Evolutionary conservation across 352 stramenopile genomes (phyloP), one percentile per base, ranked within the genome.

Genomic region (Thraustotheca clavata): DNA sequence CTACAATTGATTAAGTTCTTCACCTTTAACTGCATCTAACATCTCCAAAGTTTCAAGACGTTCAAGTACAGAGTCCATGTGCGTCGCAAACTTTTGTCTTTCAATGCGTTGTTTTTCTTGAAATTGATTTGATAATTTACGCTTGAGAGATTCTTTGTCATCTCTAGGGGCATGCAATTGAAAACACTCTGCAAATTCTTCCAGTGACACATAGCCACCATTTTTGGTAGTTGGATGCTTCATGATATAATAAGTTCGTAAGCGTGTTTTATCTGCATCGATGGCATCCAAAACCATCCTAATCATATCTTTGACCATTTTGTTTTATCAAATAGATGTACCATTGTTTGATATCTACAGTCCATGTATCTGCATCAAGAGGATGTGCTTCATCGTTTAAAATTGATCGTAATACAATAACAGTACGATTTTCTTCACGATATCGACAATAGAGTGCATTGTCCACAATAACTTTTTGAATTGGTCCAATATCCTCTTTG

Each of bases 161-260:
- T 52, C 43, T 24, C 43, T 31, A 1, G 43, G 43, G 6, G 43
- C n/a, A 18, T 52, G n/a, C 11, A 52, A 7, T 14, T 52, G 24
- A 52, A 52, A 52, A 31, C 43, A 52, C 43, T 36, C 34, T 20
- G 34, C 33, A 11, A 62, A 31, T 26, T 62, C 54, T 20, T 47
- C 54, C 7, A 41, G 4, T 29, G 54, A 49, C n/a, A 62, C 54
- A 11, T 47, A 20, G n/a, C 33, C 16, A n/a, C 54, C 54, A 11
- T 12, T 8, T 2, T 26, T n/a, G 3, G 34, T 65, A 1, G 11
- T 24, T 31, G 57, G 57, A 46, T 65, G 57, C 20, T 34, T 43
- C 11, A 65, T 52, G 12, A 43, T 54, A 46, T 65, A 65, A 14
- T 52, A 50, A 4, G 57, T 65, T 22, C 57, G 57, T 27, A 38